Base-by-base conservation (phyloP, 495 filamentous ascomycete genomes). In the Rostrohypoxylon terebratum region DNA sequence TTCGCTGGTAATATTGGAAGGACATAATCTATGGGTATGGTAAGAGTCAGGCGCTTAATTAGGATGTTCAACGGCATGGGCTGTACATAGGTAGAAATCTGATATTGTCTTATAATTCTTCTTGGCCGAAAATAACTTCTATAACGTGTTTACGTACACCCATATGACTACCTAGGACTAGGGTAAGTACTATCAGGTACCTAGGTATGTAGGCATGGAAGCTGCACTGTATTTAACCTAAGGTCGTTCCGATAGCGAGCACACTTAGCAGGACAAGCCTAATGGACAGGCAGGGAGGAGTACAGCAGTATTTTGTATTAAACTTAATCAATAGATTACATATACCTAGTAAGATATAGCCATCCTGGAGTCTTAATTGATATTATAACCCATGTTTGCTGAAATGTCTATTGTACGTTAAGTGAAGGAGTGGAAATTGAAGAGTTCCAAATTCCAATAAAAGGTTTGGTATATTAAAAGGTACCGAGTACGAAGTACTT, bases 71-170 rank as follows among this genome's bases (percentile, higher is more conserved):
- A 0, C 21, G 13, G 47, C 47, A 10, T 50, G 21, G 21, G 21
- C 18, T 50, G 47, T 50, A 50, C 47, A 45, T 45, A 44, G 40
- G 20, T 45, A 45, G 42, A 45, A 45, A 18, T 20, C 42, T 16
- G 5, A 45, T 20, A 45, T 45, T 45, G 8, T 45, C 16, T 20
- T 45, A 20, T 20, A 45, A 45, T 18, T 45, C 42, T 20, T 45
- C 42, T 8, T 20, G 36, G 36, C 36, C 36, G 2, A 13, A 9
- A 0, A 38, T 38, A 13, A 38, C 0, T 13, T 38, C 36, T 13
- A 13, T 13, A 7, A 8, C 11, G 34, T 13, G 34, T 4, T 28
- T 28, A n/a, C n/a, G n/a, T n/a, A n/a, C n/a, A n/a, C n/a, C n/a
- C n/a, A n/a, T n/a, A n/a, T n/a, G n/a, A n/a, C n/a, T n/a, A n/a